Evolutionary conservation across 75 land plant genomes (phyloP), one percentile per base, ranked within the genome.

Genomic region (Isoetes taiwanensis): DNA sequence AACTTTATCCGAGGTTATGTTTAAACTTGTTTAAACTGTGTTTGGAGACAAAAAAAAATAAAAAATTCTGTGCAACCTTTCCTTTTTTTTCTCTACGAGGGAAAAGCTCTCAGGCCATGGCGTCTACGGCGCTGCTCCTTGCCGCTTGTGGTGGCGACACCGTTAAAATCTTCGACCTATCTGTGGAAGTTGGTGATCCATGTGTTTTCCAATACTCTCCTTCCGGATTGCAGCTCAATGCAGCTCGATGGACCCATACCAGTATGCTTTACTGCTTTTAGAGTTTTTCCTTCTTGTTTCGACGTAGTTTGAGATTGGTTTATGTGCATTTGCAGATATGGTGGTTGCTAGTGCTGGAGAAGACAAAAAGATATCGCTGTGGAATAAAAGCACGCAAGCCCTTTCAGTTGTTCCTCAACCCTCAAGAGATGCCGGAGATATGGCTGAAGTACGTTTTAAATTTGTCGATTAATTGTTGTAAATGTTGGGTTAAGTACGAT

Each of bases 261-360:
- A 91, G 97, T 91, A 27, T 55, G 77, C 12, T 55, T 21, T 56
- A 28, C 52, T 64, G 2, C 9, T 10, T 9, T 48, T 48, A 8
- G 52, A 17, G 52, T 10, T 60, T 26, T 17, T 24, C 28, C 16
- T 0, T 43, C 59, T 30, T 41, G 2, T 31, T 30, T 31, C 8
- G 10, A 54, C 25, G 31, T 1, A 28, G 34, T 4, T 58, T 57
- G 2, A 20, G 38, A 0, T 20, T 34, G 26, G n/a, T n/a, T n/a
- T 25, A 6, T 30, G 35, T 41, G 35, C 0, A 6, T 32, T 53
- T 32, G 5, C 75, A 90, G 97, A 91, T 81, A 69, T 86, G 29
- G 94, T 91, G 6, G 78, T 91, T 54, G 97, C 97, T 0, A 91
- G 95, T 72, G 94, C 88, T 20, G 97, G 97, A 25, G 94, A 91